phyloP scores from a whole-genome alignment of 192 early-diverging fungal genomes.

The Backusella luteola region DNA sequence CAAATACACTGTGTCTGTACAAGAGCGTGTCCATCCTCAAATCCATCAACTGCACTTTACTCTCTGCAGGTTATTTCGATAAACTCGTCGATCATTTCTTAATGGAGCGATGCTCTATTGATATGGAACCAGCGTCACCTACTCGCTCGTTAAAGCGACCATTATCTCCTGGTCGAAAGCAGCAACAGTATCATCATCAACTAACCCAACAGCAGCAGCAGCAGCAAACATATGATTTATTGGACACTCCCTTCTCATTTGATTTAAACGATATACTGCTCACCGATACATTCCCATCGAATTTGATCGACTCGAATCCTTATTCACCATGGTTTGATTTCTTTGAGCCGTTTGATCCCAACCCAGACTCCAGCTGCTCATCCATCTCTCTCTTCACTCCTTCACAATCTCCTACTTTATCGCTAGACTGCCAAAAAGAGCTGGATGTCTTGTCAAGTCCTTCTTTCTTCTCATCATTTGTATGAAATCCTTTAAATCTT shows the following conservation, averaged over 20 bases:
- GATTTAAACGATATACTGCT: not conserved
- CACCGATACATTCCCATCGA: not conserved
- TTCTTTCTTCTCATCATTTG: not conserved
- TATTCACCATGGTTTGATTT: not conserved
- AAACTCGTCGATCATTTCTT: conserved; percentile 3
- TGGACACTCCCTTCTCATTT: not conserved
- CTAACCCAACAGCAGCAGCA: not conserved
- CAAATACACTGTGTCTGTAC: not conserved
- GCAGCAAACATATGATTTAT: not conserved
- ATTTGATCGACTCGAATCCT: not conserved
- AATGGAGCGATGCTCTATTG: not conserved
- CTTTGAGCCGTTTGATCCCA: not conserved
- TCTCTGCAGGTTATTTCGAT: not conserved
- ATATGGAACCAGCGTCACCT: not conserved
- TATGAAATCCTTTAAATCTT: not conserved
- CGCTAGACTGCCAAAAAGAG: conserved; percentile 2
- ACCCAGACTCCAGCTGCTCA: not conserved
- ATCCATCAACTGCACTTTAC: not conserved
- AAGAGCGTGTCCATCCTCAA: not conserved
- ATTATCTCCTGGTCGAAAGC: not conserved
- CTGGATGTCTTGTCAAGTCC: not conserved
- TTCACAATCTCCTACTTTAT: conserved; percentile 4
- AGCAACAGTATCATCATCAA: not conserved
- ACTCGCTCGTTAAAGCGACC: not conserved
- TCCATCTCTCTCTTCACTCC: conserved; percentile 8